phyloP scores from a whole-genome alignment of 257 asterid species.

The Orobanche coerulescens region DNA sequence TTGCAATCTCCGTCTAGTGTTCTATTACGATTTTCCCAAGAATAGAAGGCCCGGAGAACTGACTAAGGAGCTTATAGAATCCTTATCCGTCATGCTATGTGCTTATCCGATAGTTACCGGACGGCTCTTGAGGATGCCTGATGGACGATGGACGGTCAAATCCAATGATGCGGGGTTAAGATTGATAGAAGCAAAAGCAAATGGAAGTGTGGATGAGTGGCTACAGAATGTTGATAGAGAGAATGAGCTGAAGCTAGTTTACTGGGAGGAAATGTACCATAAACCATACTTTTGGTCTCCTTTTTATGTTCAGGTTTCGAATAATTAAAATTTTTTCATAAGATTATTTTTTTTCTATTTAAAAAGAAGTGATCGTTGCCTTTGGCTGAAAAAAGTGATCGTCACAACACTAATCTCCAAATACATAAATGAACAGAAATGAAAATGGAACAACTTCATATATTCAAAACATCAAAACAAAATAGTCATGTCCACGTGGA shows the following conservation, averaged over 20 bases:
- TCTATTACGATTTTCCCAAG: no score
- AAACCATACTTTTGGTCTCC: conserved; percentile 53
- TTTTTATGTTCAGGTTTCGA: conserved; percentile 48
- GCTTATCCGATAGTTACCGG: conserved; percentile 38
- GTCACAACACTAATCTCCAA: no score
- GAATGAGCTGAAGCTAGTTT: conserved; percentile 43
- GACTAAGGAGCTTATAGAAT: conserved; percentile 30
- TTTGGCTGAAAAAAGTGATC: no score
- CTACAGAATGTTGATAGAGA: conserved; percentile 46
- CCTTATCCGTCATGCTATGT: conserved; percentile 32
- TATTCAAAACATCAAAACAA: no score
- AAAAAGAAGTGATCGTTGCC: no score
- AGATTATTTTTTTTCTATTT: no score
- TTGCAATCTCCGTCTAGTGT: conserved; percentile 29
- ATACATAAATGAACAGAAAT: no score
- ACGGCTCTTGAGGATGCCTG: conserved; percentile 29
- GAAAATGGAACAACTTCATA: no score
- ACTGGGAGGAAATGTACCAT: conserved; percentile 55
- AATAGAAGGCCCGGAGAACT: conserved; percentile 37
- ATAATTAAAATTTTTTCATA: no score
- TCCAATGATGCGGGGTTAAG: conserved; percentile 59
- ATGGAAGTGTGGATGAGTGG: conserved; percentile 42
- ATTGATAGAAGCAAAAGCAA: conserved; percentile 41
- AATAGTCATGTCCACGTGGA: no score
- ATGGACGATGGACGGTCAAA: conserved; percentile 47